Evolutionary conservation across 257 asterid species (phyloP).

Genomic region (Nicotiana obtusifolia): DNA sequence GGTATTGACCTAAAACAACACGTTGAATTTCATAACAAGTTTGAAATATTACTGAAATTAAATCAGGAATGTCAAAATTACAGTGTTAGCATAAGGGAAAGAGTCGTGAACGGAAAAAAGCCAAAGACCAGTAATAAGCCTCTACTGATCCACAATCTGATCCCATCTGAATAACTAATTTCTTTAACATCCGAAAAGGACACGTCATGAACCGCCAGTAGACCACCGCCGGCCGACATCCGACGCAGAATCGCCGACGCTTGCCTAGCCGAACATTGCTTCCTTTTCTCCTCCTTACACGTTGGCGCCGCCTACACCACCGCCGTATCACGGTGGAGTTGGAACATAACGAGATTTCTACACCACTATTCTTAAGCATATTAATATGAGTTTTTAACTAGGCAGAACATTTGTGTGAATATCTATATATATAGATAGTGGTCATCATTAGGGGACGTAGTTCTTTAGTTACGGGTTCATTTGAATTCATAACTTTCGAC

Average conservation of each 20-base stretch:
- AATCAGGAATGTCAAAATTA: background rate
- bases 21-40: background rate
- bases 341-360: constrained; percentile 30
- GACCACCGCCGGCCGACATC: constrained; percentile 47
- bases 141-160: constrained; percentile 35
- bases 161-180: constrained; percentile 40
- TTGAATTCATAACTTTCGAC: no score
- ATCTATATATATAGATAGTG: constrained; percentile 1
- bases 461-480: no score
- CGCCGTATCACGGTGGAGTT: constrained; percentile 41
- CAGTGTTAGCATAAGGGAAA: constrained; percentile 42
- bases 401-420: background rate
- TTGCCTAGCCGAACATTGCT: constrained; percentile 47
- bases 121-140: constrained; percentile 52
- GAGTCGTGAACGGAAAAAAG: constrained; percentile 51
- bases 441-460: background rate
- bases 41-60: background rate
- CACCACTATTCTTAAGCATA: constrained; percentile 36
- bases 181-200: constrained; percentile 44
- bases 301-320: constrained; percentile 36
- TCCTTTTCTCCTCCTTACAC: constrained; percentile 38
- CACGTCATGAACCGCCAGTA: constrained; percentile 42
- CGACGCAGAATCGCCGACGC: constrained; percentile 50
- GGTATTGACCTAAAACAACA: background rate
- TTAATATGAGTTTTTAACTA: background rate